These are phyloP conservation scores for Aureobasidium sp. DNA, from an alignment of 2,329 filamentous ascomycete species.

Conservation along the genomic window DNA sequence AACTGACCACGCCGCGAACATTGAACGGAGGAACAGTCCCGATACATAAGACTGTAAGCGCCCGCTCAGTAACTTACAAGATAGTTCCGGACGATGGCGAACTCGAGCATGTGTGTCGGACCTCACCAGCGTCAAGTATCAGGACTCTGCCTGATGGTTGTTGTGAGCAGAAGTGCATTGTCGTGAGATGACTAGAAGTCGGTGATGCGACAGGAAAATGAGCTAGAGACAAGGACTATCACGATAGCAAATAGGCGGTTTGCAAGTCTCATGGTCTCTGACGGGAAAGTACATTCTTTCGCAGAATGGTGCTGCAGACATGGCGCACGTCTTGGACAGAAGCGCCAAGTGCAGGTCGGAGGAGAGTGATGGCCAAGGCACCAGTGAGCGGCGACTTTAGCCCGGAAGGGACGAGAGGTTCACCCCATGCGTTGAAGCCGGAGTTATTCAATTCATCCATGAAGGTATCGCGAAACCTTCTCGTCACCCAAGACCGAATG, in stretches of 20 bases:
- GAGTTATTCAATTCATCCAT: constrained; percentile 34
- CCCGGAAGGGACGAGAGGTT: background rate
- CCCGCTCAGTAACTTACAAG: background rate
- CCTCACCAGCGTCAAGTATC: background rate
- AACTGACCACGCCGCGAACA: background rate
- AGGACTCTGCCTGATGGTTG: background rate
- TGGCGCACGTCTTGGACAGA: background rate
- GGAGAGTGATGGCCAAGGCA: background rate
- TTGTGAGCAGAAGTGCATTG: background rate
- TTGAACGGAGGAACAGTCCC: background rate
- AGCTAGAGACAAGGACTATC: background rate
- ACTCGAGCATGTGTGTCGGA: background rate
- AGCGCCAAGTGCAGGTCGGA: background rate
- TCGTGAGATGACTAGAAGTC: background rate
- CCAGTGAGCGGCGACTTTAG: background rate
- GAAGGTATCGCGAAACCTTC: constrained; percentile 39
- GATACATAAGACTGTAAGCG: background rate
- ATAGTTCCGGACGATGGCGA: background rate
- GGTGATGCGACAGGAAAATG: background rate
- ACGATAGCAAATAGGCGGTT: background rate
- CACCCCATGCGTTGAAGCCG: constrained; percentile 29
- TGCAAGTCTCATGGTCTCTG: background rate
- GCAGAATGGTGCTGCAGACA: background rate
- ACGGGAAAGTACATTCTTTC: background rate
- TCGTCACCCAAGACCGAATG: constrained; percentile 38